phyloP scores from a whole-genome alignment of 225 moss, liverwort and hornwort species.

The Marchantia polymorpha region DNA sequence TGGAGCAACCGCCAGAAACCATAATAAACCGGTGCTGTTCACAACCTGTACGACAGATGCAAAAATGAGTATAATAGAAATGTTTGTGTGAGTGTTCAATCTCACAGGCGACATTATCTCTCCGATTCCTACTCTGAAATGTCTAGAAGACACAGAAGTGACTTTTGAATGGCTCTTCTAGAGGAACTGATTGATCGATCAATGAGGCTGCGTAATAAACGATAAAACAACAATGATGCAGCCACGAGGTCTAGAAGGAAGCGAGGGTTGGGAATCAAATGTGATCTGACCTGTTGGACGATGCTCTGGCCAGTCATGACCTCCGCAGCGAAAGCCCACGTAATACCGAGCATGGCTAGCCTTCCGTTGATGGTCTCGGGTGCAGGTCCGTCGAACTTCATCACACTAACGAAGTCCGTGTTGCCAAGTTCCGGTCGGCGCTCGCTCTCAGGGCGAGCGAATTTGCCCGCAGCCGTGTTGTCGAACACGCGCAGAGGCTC shows the following conservation, averaged over 20 bases:
- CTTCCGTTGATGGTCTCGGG: constrained; percentile 79
- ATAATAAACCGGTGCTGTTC: constrained; percentile 42
- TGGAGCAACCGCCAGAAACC: constrained; percentile 51
- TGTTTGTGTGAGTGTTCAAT: too few species aligned
- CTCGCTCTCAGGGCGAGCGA: constrained; percentile 58
- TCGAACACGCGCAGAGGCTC: constrained; percentile 43
- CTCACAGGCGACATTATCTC: too few species aligned
- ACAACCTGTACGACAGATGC: background rate
- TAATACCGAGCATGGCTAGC: constrained; percentile 70
- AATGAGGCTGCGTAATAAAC: too few species aligned
- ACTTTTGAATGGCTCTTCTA: too few species aligned
- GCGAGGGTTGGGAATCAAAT: background rate
- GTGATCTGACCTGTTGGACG: constrained; percentile 14
- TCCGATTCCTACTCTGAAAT: too few species aligned
- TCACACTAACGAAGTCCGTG: too few species aligned
- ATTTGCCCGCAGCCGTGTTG: constrained; percentile 44
- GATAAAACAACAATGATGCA: too few species aligned
- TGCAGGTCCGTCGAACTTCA: constrained; percentile 43
- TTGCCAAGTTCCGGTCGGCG: constrained; percentile 7
- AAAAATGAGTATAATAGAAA: too few species aligned
- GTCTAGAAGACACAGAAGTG: too few species aligned
- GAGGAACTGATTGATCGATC: too few species aligned
- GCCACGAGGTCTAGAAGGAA: background rate
- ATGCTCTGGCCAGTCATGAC: constrained; percentile 37
- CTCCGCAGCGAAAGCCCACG: constrained; percentile 61